These are phyloP conservation scores for Phanerochaete sordida DNA, from an alignment of 768 basidiomycete genomes.

Conservation along the genomic window DNA sequence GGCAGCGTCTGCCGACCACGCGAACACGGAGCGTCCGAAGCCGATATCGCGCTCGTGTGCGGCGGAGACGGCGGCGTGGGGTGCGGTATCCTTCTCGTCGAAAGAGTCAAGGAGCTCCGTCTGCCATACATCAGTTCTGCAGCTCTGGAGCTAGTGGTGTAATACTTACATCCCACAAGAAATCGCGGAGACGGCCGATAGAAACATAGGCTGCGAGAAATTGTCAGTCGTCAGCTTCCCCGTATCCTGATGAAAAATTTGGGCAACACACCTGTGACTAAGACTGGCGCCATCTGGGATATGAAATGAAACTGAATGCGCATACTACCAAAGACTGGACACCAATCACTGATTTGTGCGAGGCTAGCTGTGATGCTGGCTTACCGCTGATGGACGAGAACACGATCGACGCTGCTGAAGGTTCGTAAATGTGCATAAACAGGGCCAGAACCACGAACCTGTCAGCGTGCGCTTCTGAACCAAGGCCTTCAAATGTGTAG, in stretches of 20 bases:
- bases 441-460: not conserved
- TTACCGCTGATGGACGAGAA: conserved; percentile 5
- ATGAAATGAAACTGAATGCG: not conserved
- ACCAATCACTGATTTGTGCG: too few species aligned
- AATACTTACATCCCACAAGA: conserved; percentile 2
- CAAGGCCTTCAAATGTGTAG: not conserved
- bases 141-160: not conserved
- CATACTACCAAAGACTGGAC: not conserved
- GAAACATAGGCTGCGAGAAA: conserved; percentile 9
- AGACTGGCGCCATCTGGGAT: not conserved
- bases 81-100: not conserved
- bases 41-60: conserved; percentile 32
- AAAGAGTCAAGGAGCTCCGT: conserved; percentile 7
- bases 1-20: conserved; percentile 42
- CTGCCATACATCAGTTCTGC: not conserved
- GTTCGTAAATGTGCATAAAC: not conserved
- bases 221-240: not conserved
- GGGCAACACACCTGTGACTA: not conserved
- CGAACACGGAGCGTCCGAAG: conserved; percentile 50
- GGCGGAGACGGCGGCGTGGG: not conserved
- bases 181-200: conserved; percentile 1
- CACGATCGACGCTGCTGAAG: conserved; percentile 1
- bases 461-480: conserved; percentile 7
- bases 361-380: not conserved
- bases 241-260: not conserved